These are phyloP conservation scores for Lasiosphaeria ovina DNA, from an alignment of 495 filamentous ascomycete genomes.

Conservation along the genomic window DNA sequence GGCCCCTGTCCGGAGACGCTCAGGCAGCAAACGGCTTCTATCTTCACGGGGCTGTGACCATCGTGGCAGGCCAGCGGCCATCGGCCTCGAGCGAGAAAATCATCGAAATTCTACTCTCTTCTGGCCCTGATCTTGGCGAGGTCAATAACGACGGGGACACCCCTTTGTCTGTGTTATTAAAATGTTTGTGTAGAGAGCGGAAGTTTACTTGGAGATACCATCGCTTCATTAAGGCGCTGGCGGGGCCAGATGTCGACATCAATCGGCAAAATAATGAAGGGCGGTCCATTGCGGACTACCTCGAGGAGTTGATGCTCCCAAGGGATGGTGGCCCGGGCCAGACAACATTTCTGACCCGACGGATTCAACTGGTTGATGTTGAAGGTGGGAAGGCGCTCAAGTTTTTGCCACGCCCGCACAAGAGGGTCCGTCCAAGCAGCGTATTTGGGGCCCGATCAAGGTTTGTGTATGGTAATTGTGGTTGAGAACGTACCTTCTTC, in stretches of 20 bases:
- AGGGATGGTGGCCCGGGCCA: conserved; percentile 2
- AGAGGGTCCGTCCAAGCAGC: conserved; percentile 6
- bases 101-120: conserved; percentile 15
- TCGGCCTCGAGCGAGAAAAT: conserved; percentile 15
- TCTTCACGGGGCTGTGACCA: conserved; percentile 18
- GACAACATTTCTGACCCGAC: conserved; percentile 19
- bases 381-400: conserved; percentile 16
- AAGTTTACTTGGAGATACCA: conserved; percentile 19
- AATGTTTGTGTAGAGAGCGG: conserved; percentile 12
- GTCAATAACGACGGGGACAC: conserved; percentile 18
- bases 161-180: conserved; percentile 21
- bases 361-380: conserved; percentile 16
- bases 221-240: conserved; percentile 19
- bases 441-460: no score
- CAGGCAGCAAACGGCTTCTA: conserved; percentile 18
- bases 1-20: conserved; percentile 13
- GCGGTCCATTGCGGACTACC: conserved; percentile 16
- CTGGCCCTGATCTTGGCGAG: conserved; percentile 15
- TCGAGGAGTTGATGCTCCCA: conserved; percentile 17
- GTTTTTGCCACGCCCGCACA: conserved; percentile 18
- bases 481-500: background rate
- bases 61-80: conserved; percentile 6
- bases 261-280: conserved; percentile 20
- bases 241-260: conserved; percentile 18
- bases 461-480: background rate